Evolutionary conservation across 352 stramenopile genomes (phyloP).

Genomic region (Globisporangium ultimum): DNA sequence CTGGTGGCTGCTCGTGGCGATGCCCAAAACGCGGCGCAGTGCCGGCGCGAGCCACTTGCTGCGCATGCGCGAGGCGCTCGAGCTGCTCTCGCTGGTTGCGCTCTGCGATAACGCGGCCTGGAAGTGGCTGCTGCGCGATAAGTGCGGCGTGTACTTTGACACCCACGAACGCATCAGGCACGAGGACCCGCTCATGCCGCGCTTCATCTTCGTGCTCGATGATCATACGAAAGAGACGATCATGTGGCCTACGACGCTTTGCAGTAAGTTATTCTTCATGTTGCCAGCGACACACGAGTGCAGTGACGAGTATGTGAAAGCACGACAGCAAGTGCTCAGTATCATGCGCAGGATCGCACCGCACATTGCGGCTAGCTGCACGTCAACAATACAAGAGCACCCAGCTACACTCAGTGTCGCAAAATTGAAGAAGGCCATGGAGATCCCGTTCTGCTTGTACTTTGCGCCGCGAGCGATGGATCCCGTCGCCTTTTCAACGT

Average conservation of each 20-base stretch:
- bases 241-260: slow-evolving; percentile 15
- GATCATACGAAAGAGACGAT: slow-evolving; percentile 29
- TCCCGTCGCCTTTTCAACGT: slow-evolving; percentile 21
- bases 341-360: neutral
- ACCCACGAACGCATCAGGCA: slow-evolving; percentile 8
- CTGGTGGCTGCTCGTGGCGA: slow-evolving; percentile 21
- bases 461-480: slow-evolving; percentile 28
- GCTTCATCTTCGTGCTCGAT: slow-evolving; percentile 30
- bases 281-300: neutral
- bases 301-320: slow-evolving; percentile 20
- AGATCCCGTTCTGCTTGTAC: slow-evolving; percentile 29
- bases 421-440: too few species aligned
- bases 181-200: slow-evolving; percentile 4
- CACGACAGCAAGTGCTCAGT: slow-evolving; percentile 11
- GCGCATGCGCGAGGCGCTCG: slow-evolving; percentile 26
- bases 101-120: slow-evolving; percentile 15
- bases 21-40: slow-evolving; percentile 29
- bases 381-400: too few species aligned
- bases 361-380: too few species aligned
- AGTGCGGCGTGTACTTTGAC: slow-evolving; percentile 23
- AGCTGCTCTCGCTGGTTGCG: slow-evolving; percentile 24
- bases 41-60: slow-evolving; percentile 17
- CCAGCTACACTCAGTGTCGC: too few species aligned
- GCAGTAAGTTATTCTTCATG: slow-evolving; percentile 15
- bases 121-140: slow-evolving; percentile 22